Evolutionary conservation across 768 basidiomycete genomes (phyloP), one percentile per base, ranked within the genome.

Genomic region (Calocera viscosa): DNA sequence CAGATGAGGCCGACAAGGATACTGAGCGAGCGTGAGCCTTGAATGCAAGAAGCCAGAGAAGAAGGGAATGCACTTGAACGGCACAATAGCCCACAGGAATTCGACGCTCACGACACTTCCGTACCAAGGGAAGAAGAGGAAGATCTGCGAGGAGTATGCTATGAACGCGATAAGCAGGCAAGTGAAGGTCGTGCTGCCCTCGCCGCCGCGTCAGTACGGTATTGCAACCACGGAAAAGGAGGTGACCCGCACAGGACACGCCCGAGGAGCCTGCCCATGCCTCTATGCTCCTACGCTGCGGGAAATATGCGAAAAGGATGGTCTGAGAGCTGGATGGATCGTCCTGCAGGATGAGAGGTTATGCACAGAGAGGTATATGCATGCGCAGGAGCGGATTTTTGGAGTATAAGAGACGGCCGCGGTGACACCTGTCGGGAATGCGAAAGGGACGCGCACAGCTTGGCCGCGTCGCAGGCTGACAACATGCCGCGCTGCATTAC

Each of bases 71-170:
- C 74, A 94, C 93, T 95, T 94, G 88, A 95, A 95, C 10, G 95
- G 95, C 1, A 85, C 69, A 24, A 96, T 81, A n/a, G 94, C 81
- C 24, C 75, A 78, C 40, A 95, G 68, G 49, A 95, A 84, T 72
- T 93, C 86, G 43, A 90, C 77, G 16, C 90, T 86, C 69, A 90
- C 69, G 64, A 77, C 86, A 39, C 82, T 76, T 41, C 92, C 91
- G 72, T 94, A 95, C 91, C 91, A 96, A 24, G 92, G 93, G 91
- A 84, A 85, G 74, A 96, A 85, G 68, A 97, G 81, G 77, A 90
- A 94, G 71, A 92, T 82, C 75, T 98, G 95, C 1, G 88, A 85
- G 5, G 90, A 88, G 75, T 91, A 91, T 1, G 90, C 84, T 70
- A 97, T 93, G 76, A 97, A 98, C 64, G 80, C 83, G 49, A 92